Evolutionary conservation across 306 rosid species (phyloP), one percentile per base, ranked within the genome.

Genomic region (Fagus sylvatica): DNA sequence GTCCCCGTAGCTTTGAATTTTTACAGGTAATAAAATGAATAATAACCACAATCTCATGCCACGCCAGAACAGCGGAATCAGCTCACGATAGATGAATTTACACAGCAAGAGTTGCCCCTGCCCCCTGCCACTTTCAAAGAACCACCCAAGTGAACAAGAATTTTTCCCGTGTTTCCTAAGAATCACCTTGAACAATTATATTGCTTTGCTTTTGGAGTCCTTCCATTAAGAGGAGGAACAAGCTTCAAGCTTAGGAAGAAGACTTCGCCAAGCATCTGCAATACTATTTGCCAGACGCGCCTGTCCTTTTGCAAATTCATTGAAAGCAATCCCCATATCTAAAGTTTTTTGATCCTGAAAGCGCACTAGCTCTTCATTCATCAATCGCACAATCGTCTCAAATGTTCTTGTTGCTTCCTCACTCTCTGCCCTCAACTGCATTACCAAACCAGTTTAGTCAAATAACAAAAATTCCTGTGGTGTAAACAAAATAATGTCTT

Each of bases 271-370:
- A 0, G 98, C 98, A 56, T 88, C 96, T 2, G 98, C 99, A 60
- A 93, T 89, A 42, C 89, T 80, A 32, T 89, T 96, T 28, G 99
- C 94, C 37, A 93, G 84, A 61, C 93, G 96, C 4, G 97, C 98
- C 87, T 96, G 99, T 30, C 99, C 98, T 83, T 86, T 91, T 34
- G 99, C 99, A 73, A 96, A 96, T 85, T 93, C 98, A 17, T 96
- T 97, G 83, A 96, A 96, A 76, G 98, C 96, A 43, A 90, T 78
- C 53, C 98, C 99, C 93, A 96, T 81, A 69, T 96, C 99, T 69
- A 73, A 71, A 68, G 99, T 96, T 79, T 93, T 93, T 89, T 93
- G 96, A 69, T 91, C 98, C 81, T 93, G 99, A 83, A 96, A 96
- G 66, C 87, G 91, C 67, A 84, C 90, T 12, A 88, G 90, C 89